These are phyloP conservation scores for Hypoxylon rubiginosum DNA, from an alignment of 2,329 filamentous ascomycete genomes.

Conservation along the genomic window DNA sequence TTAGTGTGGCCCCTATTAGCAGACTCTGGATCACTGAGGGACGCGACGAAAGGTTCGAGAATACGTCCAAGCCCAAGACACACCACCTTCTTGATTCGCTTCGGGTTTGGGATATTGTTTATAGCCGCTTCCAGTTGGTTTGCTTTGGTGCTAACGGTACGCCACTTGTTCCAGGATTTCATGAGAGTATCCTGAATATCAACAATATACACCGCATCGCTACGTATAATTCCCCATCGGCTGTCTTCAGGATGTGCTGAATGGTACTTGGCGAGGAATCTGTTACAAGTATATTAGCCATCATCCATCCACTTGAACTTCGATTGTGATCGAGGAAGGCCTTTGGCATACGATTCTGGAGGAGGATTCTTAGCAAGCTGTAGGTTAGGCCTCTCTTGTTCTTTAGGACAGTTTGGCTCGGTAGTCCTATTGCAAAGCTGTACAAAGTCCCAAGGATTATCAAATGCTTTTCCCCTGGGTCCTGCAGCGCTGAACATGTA, in stretches of 20 bases:
- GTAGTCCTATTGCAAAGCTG: slow-evolving; percentile 1
- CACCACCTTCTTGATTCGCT: slow-evolving; percentile 29
- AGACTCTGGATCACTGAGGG: neutral
- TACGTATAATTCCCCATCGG: neutral
- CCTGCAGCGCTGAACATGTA: slow-evolving; percentile 29
- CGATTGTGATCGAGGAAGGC: neutral
- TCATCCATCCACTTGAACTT: neutral
- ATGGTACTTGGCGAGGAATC: slow-evolving; percentile 21
- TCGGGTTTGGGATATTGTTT: slow-evolving; percentile 23
- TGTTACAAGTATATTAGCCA: slow-evolving; percentile 13
- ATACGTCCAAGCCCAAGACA: slow-evolving; percentile 32
- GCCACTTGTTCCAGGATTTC: slow-evolving; percentile 27
- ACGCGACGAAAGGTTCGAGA: neutral
- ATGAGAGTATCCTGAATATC: slow-evolving; percentile 20
- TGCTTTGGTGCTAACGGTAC: slow-evolving; percentile 14
- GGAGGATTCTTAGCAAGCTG: slow-evolving; percentile 7
- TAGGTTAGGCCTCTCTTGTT: slow-evolving; percentile 25
- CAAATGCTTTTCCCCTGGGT: slow-evolving; percentile 8
- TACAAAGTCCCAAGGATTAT: neutral
- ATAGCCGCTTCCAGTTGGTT: slow-evolving; percentile 20
- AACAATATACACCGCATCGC: slow-evolving; percentile 1
- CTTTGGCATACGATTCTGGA: slow-evolving; percentile 12
- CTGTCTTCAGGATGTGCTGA: slow-evolving; percentile 1
- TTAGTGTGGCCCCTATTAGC: neutral
- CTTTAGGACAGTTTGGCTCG: slow-evolving; percentile 1